These are phyloP conservation scores for California macrophylla DNA, from an alignment of 441 rosid genomes.

Conservation along the genomic window DNA sequence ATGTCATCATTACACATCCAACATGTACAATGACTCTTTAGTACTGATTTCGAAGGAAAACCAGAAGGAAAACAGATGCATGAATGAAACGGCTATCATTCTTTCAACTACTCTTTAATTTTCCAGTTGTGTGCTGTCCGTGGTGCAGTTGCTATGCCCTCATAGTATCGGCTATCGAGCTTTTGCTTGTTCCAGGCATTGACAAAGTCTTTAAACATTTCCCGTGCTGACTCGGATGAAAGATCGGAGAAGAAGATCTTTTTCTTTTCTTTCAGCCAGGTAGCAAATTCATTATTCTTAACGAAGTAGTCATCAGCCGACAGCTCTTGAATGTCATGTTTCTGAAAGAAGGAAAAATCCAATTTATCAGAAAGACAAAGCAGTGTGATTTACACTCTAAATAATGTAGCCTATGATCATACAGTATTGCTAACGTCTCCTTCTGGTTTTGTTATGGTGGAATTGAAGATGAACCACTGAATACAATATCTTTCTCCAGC, in stretches of 20 bases:
- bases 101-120: constrained; percentile 28
- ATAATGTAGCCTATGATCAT: background rate
- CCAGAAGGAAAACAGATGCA: background rate
- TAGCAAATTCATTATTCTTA: constrained; percentile 79
- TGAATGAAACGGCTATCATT: background rate
- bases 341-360: constrained; percentile 28
- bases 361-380: background rate
- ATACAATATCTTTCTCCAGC: background rate
- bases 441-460: background rate
- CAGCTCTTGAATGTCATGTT: constrained; percentile 50
- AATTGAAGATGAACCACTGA: background rate
- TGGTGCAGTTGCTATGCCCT: constrained; percentile 65
- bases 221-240: constrained; percentile 61
- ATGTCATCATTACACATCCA: background rate
- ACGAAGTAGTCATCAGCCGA: constrained; percentile 73
- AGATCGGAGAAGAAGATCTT: constrained; percentile 66
- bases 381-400: background rate
- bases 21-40: background rate
- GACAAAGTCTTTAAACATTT: constrained; percentile 50
- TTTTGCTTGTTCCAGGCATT: constrained; percentile 66
- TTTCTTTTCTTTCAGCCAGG: constrained; percentile 81
- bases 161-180: constrained; percentile 67
- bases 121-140: constrained; percentile 80
- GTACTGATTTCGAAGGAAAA: background rate
- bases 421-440: background rate